A percentile compares a stretch with the other conserved stretches of the same genome.
Evolutionary conservation across 2,329 filamentous ascomycete genomes (phyloP).

Genomic region (Aspergillus fumigatus): DNA sequence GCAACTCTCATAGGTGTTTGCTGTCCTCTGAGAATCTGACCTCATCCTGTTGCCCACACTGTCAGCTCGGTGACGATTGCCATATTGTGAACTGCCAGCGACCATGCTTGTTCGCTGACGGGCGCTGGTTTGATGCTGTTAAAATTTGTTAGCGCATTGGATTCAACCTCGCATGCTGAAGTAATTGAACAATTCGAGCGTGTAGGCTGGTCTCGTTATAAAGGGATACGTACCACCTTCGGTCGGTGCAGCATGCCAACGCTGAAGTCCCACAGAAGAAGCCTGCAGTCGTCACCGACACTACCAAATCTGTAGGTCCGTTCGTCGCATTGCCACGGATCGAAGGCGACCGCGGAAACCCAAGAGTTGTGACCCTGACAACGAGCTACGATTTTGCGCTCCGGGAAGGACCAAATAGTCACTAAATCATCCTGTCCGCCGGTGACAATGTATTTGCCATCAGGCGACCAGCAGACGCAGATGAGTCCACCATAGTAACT

Average conservation of each 20-base stretch:
- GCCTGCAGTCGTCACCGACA: constrained; percentile 85
- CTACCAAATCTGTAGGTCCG: constrained; percentile 93
- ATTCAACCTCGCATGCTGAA: too few relatives aligned
- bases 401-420: constrained; percentile 88
- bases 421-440: constrained; percentile 95
- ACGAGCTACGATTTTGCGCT: constrained; percentile 78
- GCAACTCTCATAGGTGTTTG: constrained; percentile 38
- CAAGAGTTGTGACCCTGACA: constrained; percentile 95
- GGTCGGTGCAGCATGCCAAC: constrained; percentile 93
- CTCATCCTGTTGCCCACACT: constrained; percentile 58
- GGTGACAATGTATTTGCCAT: constrained; percentile 91
- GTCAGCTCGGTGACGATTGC: constrained; percentile 59
- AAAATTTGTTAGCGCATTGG: constrained; percentile 7
- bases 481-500: constrained; percentile 92
- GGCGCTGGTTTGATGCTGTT: constrained; percentile 31
- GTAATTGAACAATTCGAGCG: not conserved
- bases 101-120: constrained; percentile 38
- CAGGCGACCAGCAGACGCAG: constrained; percentile 95
- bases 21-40: constrained; percentile 65
- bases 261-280: constrained; percentile 95
- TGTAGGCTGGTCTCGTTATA: not conserved
- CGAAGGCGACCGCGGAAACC: constrained; percentile 90
- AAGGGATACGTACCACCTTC: constrained; percentile 61
- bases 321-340: constrained; percentile 95
- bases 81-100: constrained; percentile 22